A percentile compares a stretch with the other conserved stretches of the same genome.
phyloP scores from a whole-genome alignment of 306 rosid species.

The Begonia fuchsioides region DNA sequence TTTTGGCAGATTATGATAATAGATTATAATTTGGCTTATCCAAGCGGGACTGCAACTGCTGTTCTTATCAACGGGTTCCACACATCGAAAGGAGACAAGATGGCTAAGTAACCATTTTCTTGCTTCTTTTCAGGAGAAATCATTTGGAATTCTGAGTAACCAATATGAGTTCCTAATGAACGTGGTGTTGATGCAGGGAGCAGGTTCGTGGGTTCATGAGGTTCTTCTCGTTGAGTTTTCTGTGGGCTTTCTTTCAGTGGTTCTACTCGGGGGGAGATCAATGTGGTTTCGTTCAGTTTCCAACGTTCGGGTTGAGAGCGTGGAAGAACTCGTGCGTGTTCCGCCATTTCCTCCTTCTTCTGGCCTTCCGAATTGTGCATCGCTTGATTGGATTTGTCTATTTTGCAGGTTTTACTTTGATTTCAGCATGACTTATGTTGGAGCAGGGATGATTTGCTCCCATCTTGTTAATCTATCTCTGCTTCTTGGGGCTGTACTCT shows the following conservation, averaged over 20 bases:
- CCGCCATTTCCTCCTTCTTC: conserved; percentile 1
- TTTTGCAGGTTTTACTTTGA: conserved; percentile 87
- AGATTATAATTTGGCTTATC: conserved; percentile 79
- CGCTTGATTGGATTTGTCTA: conserved; percentile 12
- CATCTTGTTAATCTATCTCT: conserved; percentile 83
- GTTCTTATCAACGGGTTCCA: conserved; percentile 95
- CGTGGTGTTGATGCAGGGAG: conserved; percentile 31
- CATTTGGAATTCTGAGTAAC: conserved; percentile 6
- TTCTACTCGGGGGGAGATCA: conserved; percentile 69
- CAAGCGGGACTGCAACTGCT: conserved; percentile 99
- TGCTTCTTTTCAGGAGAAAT: no score
- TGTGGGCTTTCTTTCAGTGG: conserved; percentile 95
- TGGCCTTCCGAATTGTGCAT: conserved; percentile 3
- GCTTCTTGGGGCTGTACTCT: conserved; percentile 82
- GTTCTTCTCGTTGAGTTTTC: conserved; percentile 60
- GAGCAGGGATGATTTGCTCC: conserved; percentile 99
- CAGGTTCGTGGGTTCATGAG: conserved; percentile 78
- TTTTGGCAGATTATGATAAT: conserved; percentile 76
- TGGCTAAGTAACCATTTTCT: conserved; percentile 53
- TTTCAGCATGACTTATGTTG: conserved; percentile 89
- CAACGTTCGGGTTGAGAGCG: conserved; percentile 86
- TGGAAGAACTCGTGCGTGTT: conserved; percentile 62
- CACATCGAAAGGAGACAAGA: conserved; percentile 70
- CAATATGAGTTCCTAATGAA: conserved; percentile 14
- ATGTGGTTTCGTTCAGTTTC: conserved; percentile 84